phyloP scores from a whole-genome alignment of 192 early-diverging fungal species.

The Umbelopsis ramanniana region DNA sequence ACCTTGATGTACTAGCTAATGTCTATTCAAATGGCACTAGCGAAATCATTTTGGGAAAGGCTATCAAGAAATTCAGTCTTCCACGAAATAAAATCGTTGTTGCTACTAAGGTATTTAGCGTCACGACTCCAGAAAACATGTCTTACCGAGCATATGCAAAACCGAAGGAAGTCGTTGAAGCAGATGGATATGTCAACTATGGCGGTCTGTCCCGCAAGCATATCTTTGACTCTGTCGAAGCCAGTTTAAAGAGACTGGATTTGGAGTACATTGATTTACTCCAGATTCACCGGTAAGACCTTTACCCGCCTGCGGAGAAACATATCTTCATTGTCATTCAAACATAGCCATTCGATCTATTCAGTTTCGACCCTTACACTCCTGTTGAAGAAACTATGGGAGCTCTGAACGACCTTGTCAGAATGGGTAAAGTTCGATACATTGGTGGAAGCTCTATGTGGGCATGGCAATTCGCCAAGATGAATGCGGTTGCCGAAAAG shows the following conservation, averaged over 20 bases:
- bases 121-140: constrained; percentile 44
- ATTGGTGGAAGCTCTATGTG: constrained; percentile 44
- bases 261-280: constrained; percentile 68
- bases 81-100: constrained; percentile 70
- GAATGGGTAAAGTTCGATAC: constrained; percentile 61
- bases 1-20: constrained; percentile 40
- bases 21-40: constrained; percentile 40
- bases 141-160: not conserved
- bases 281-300: constrained; percentile 66
- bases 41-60: constrained; percentile 44
- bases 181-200: constrained; percentile 54
- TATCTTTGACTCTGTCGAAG: constrained; percentile 72
- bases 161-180: not conserved
- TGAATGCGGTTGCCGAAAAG: constrained; percentile 42
- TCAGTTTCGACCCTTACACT: constrained; percentile 34
- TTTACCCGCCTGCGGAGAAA: no score
- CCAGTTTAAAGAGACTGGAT: constrained; percentile 62
- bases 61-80: constrained; percentile 47
- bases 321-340: no score
- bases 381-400: constrained; percentile 73
- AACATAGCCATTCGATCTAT: not conserved
- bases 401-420: constrained; percentile 70
- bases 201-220: constrained; percentile 78
- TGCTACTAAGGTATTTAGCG: constrained; percentile 67
- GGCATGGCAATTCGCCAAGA: constrained; percentile 44